Evolutionary conservation across 352 stramenopile genomes (phyloP).

Genomic region (Phytopythium cucurbitacearum): DNA sequence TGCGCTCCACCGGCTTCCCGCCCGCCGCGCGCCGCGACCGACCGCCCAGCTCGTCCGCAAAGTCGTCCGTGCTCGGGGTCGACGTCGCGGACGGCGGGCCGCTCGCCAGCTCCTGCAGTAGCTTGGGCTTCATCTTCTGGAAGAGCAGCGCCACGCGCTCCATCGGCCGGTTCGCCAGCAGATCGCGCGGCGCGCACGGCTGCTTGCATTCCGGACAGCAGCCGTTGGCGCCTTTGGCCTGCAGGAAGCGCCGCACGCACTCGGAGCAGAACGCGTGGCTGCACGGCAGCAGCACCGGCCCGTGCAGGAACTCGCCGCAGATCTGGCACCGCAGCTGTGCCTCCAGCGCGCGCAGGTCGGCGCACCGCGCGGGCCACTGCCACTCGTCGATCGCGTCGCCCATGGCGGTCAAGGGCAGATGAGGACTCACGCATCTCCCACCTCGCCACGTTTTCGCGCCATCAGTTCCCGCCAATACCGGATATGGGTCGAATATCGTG

Average conservation of each 20-base stretch:
- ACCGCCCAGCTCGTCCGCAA: slow-evolving; percentile 1
- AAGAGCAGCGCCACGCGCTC: slow-evolving; percentile 74
- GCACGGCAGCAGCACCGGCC: slow-evolving; percentile 70
- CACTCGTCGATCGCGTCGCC: slow-evolving; percentile 47
- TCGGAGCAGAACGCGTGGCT: slow-evolving; percentile 84
- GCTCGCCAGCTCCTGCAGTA: slow-evolving; percentile 36
- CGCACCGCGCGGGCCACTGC: slow-evolving; percentile 62
- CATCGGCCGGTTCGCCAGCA: slow-evolving; percentile 68
- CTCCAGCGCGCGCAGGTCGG: slow-evolving; percentile 67
- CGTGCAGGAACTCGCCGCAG: slow-evolving; percentile 82
- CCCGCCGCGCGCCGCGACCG: slow-evolving; percentile 10
- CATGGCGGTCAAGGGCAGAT: background rate
- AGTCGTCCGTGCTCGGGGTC: slow-evolving; percentile 17
- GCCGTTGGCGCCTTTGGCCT: slow-evolving; percentile 57
- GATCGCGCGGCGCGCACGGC: slow-evolving; percentile 43
- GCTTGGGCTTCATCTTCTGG: slow-evolving; percentile 57
- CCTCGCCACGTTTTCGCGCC: background rate
- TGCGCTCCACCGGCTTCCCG: slow-evolving; percentile 38
- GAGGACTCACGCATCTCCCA: background rate
- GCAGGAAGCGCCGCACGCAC: slow-evolving; percentile 76
- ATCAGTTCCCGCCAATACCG: no score
- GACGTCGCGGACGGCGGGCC: slow-evolving; percentile 9
- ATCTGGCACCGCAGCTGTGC: slow-evolving; percentile 74
- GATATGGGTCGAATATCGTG: no score
- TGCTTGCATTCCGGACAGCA: slow-evolving; percentile 83